Base-by-base conservation (phyloP, 2,329 filamentous ascomycete genomes). In the Fusarium multiceps region DNA sequence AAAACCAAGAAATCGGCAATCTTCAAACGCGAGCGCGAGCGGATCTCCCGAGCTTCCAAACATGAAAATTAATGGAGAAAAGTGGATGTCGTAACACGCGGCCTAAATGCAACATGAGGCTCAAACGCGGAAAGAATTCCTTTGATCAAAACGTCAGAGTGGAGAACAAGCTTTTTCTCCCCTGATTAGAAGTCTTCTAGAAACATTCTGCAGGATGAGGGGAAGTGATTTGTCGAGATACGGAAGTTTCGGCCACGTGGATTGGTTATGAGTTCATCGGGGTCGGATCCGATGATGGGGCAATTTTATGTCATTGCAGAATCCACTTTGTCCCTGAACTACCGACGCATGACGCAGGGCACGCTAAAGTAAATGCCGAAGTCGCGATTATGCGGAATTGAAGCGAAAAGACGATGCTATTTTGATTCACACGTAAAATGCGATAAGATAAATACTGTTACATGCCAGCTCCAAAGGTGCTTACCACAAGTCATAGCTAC, bases 11-110 rank as follows among this genome's bases (percentile, higher is more conserved):
- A 16, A 7, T 54, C 42, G 61, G 54, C 3, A 48, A 13, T 47
- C 7, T 20, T 5, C 18, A 42, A 30, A 60, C 46, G 53, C 59
- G 61, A 64, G 51, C 59, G 51, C 61, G 51, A 64, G 59, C 51
- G 59, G 59, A 34, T 28, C 23, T 28, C 27, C 25, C 25, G 18
- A 40, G 25, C 13, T 21, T 32, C 27, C 8, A 20, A 16, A 28
- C 21, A 10, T 51, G 32, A 51, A 23, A 21, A 40, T 3, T 2
- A 25, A 50, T 13, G 16, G 21, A 20, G 16, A 10, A 10, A 25
- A 25, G 51, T 64, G 51, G 61, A 32, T 34, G 37, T 8, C 1
- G 1, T 12, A 4, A 11, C 25, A 49, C 43, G 49, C 32, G 43
- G 47, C 59, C 16, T 23, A 23, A 21, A 53, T 57, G 32, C 14